Base-by-base conservation (phyloP, 768 basidiomycete species). In the Leccinellum albellum region DNA sequence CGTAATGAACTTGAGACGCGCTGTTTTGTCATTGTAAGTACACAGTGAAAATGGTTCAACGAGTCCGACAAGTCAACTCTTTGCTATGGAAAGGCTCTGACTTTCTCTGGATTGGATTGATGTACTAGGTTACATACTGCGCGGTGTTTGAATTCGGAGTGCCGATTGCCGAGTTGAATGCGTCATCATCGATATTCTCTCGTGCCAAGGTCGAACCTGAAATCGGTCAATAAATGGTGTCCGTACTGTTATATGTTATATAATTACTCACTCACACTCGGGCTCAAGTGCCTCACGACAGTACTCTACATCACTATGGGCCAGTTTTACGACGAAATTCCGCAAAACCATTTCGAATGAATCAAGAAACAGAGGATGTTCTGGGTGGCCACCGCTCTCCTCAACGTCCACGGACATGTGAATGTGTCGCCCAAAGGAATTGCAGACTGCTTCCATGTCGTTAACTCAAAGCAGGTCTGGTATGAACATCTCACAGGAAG, bases 401-500 rank as follows among this genome's bases (percentile, higher is more conserved):
- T 88, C 9, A 73, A 71, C 9, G 66, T 64, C 0, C 76, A 81
- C 1, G 87, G 85, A 0, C 83, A 84, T 50, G 71, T 90, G 56
- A 89, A 89, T 56, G 61, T 89, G 2, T 88, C 86, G 1, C 86
- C 88, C 1, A 88, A 90, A 66, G 84, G 85, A 24, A 75, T 82
- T n/a, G 74, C 78, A 54, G 82, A 83, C 29, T 82, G 81, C 8
- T 87, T 90, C 66, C 85, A 84, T 60, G 66, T 88, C 48, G 75
- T 80, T 21, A 74, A 83, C 57, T 69, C 78, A 8, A 79, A 74
- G 50, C 75, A 71, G 53, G 85, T 86, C 7, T 89, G 86, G 86
- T 90, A 89, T 63, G 84, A 89, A 61, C 87, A 89, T 66, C 73
- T 88, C 31, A 79, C 81, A 6, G 88, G 88, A 7, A 84, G 84